Conservation (phyloP, 2,329 filamentous ascomycete species). For the Stagonosporopsis vannaccii region DNA sequence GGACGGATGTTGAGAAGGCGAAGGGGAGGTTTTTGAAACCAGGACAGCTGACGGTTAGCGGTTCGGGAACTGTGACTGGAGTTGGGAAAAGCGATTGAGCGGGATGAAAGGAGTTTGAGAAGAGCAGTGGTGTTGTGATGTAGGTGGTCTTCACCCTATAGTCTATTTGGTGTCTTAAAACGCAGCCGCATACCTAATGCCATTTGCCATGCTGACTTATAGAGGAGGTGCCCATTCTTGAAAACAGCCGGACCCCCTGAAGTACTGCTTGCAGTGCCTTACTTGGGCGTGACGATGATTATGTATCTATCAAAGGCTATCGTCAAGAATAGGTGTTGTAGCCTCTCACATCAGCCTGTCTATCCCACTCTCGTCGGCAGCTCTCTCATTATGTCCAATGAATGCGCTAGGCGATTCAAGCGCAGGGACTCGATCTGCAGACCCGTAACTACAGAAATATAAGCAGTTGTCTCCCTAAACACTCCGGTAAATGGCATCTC, state of each 20-base stretch:
- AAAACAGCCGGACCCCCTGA: too few relatives aligned
- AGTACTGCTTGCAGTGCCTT: too few relatives aligned
- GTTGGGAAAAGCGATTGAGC: conserved; percentile 45
- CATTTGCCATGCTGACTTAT: neutral
- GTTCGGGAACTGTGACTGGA: conserved; percentile 37
- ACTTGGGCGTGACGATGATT: neutral
- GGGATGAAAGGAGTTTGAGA: neutral
- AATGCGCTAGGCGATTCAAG: conserved; percentile 11
- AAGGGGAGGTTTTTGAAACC: conserved; percentile 34
- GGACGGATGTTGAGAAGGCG: conserved; percentile 32
- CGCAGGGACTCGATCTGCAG: neutral
- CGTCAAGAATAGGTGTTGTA: neutral
- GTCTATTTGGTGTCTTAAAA: neutral
- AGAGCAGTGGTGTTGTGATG: neutral
- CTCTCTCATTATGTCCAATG: neutral
- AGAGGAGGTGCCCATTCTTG: neutral
- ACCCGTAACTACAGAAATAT: neutral
- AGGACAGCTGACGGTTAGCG: conserved; percentile 38
- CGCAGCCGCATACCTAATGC: too few relatives aligned
- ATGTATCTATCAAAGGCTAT: neutral
- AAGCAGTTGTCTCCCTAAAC: too few relatives aligned
- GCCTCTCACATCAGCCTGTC: conserved; percentile 22
- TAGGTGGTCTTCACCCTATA: neutral
- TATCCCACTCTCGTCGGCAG: conserved; percentile 17
- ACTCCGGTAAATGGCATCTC: too few relatives aligned